Evolutionary conservation across 768 basidiomycete species (phyloP), one percentile per base, ranked within the genome.

Genomic region (Naematelia encephala): DNA sequence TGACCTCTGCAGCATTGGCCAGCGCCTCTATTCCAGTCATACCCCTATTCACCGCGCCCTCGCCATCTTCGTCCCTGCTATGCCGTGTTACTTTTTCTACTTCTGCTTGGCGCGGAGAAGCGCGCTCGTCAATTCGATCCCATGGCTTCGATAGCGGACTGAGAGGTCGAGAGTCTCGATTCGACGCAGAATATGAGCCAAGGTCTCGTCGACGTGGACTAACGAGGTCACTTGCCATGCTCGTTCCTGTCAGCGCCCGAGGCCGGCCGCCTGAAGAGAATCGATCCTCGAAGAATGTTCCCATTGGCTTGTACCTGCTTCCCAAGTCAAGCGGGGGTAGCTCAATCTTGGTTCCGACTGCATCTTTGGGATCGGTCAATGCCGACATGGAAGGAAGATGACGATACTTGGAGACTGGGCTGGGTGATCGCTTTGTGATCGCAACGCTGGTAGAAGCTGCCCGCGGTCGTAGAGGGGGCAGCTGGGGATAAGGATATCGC

Each of bases 21-120:
- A 66, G 49, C 30, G 65, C 65, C 3, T 53, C 61, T 21, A 66
- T 66, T n/a, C 65, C 65, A 4, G 54, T 19, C 54, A 57, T 47
- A 19, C 28, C 48, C 16, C 25, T 16, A 45, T 57, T 34, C 23
- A 23, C 26, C 54, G 8, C 27, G n/a, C 55, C 54, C 34, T 34
- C 28, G 5, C 47, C 11, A 23, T 13, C 10, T 8, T 44, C 39
- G 42, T 55, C 34, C 22, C 14, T n/a, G 5, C 44, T 19, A 45
- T 19, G 46, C 5, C 19, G 46, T 11, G 22, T 14, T 5, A n/a
- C 53, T 27, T 29, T 39, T 22, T 27, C 47, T 19, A 23, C 25
- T 8, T 30, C 25, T 23, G 16, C 2, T 26, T 16, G 29, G 21
- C 28, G 52, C 54, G 11, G 39, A 22, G 43, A 16, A 26, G 12